phyloP scores from a whole-genome alignment of 352 stramenopile species.

The Halophytophthora batemanensis region DNA sequence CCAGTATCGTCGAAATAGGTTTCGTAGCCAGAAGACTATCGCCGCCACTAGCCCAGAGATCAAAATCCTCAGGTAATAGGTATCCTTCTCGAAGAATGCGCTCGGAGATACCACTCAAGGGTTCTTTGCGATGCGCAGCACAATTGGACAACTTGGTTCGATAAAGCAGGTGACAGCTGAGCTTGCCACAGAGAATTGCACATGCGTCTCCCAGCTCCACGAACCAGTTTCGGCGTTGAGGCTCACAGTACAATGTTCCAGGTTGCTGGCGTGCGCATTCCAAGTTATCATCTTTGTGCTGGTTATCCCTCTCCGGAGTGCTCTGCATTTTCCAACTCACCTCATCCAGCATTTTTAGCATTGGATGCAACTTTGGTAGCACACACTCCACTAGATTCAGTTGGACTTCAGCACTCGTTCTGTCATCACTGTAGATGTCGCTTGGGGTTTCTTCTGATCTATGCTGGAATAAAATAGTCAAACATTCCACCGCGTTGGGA shows the following conservation, averaged over 20 bases:
- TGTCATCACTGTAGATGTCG: background rate
- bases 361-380: slow-evolving; percentile 34
- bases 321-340: slow-evolving; percentile 54
- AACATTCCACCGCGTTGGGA: slow-evolving; percentile 42
- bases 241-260: background rate
- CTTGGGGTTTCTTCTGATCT: background rate
- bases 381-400: slow-evolving; percentile 33
- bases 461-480: slow-evolving; percentile 27
- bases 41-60: background rate
- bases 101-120: slow-evolving; percentile 4
- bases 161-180: slow-evolving; percentile 29
- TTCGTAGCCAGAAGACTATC: background rate
- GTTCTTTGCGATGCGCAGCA: background rate
- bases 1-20: slow-evolving; percentile 24
- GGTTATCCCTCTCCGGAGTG: slow-evolving; percentile 25
- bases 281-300: slow-evolving; percentile 16
- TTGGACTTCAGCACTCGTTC: background rate
- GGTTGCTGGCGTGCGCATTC: background rate
- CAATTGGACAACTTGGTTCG: background rate
- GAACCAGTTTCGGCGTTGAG: slow-evolving; percentile 35
- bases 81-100: slow-evolving; percentile 16
- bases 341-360: slow-evolving; percentile 62
- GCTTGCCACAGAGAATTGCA: slow-evolving; percentile 44
- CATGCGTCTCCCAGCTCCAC: slow-evolving; percentile 43
- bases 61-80: slow-evolving; percentile 3